Conservation (phyloP, 345 rosid genomes). For the Camelina laxa region DNA sequence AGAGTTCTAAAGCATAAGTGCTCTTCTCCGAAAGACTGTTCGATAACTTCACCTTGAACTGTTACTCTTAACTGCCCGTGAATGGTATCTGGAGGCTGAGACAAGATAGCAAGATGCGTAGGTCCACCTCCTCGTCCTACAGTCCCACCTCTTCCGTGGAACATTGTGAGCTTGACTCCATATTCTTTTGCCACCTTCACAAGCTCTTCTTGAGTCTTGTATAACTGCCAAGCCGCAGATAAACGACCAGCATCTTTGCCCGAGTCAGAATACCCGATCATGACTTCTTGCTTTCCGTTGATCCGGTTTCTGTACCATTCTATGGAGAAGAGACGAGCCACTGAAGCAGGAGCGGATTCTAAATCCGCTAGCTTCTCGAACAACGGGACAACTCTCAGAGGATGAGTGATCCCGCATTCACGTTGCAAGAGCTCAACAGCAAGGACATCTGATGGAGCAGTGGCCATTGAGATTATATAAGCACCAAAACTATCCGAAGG, state of each 20-base stretch:
- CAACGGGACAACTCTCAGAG: slow-evolving; percentile 92
- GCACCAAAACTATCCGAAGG: slow-evolving; percentile 89
- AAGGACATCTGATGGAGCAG: slow-evolving; percentile 91
- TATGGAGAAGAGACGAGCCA: slow-evolving; percentile 89
- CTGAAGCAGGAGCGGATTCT: slow-evolving; percentile 91
- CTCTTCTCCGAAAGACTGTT: slow-evolving; percentile 93
- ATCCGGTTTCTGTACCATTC: slow-evolving; percentile 90
- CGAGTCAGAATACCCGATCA: slow-evolving; percentile 98
- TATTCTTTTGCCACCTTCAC: slow-evolving; percentile 83
- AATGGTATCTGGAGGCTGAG: slow-evolving; percentile 97
- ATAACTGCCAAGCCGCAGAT: slow-evolving; percentile 96
- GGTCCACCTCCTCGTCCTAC: slow-evolving; percentile 99
- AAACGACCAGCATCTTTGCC: slow-evolving; percentile 97
- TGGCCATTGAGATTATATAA: slow-evolving; percentile 96
- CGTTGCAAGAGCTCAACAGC: slow-evolving; percentile 96
- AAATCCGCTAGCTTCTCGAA: slow-evolving; percentile 96
- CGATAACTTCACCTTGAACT: slow-evolving; percentile 96
- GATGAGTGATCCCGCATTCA: slow-evolving; percentile 79
- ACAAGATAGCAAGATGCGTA: slow-evolving; percentile 94
- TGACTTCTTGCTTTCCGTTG: slow-evolving; percentile 94
- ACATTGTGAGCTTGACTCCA: slow-evolving; percentile 92
- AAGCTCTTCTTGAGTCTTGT: slow-evolving; percentile 93
- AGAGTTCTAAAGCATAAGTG: slow-evolving; percentile 92
- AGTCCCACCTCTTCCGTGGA: slow-evolving; percentile 98
- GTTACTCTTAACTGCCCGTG: slow-evolving; percentile 92